Evolutionary conservation across 2,329 filamentous ascomycete species (phyloP), one percentile per base, ranked within the genome.

Genomic region (Hypocrella siamensis): DNA sequence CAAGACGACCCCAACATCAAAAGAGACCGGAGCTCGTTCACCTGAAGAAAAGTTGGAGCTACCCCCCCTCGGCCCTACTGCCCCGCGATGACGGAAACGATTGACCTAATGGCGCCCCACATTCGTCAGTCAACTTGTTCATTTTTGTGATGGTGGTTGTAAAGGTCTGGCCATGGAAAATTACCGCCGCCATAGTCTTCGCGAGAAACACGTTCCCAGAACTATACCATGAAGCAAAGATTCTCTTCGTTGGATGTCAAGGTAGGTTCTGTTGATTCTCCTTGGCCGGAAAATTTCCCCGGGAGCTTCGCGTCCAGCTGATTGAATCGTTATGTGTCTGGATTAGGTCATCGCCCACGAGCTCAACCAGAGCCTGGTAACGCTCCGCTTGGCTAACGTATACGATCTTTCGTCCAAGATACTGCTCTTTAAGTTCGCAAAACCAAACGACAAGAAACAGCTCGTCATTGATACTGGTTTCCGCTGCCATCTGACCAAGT

Each of bases 371-470:
- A 71, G 68, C 41, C 68, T 98, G 33, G 72, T 79, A 36, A 73
- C 74, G 36, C 67, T 96, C 39, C 81, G 90, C 40, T 70, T 96
- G 31, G 75, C 82, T 39, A 98, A 98, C 51, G 78, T 94, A 52
- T 96, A 98, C 61, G 90, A 98, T 54, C 73, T 98, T 37, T 93
- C 84, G 39, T 85, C 85, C 41, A 85, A 88, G 50, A 94, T 96
- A 48, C 83, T 96, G 49, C 75, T 96, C 17, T 70, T 98, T 55
- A 96, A 94, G 52, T 90, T 98, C 50, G 76, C 85, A 34, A 93
- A 90, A 53, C 84, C 88, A 27, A 78, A 88, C 48, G 70, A 78
- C 42, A 85, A 86, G 55, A 79, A 90, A 51, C 88, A 96, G 53
- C 67, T 98, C 18, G 65, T 98, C 31, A 75, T 98, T 45, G 90